Conservation (phyloP, 192 early-diverging fungal species). For the Coemansia sp. region DNA sequence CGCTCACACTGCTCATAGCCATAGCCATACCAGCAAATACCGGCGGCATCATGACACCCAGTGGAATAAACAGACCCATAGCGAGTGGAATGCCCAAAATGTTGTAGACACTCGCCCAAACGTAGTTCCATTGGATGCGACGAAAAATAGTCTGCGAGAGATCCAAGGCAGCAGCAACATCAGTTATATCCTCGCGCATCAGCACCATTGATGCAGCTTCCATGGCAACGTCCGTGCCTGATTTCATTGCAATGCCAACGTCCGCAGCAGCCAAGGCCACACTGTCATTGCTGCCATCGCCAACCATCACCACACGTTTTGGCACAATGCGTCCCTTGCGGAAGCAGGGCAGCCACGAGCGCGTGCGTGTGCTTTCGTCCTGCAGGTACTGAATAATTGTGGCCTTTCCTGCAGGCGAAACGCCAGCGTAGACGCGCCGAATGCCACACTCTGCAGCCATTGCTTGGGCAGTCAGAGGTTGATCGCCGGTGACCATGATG, state of each 20-base stretch:
- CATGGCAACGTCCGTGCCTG: slow-evolving; percentile 94
- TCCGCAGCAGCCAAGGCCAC: slow-evolving; percentile 83
- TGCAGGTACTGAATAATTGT: slow-evolving; percentile 74
- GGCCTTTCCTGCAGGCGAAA: slow-evolving; percentile 88
- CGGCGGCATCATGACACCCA: slow-evolving; percentile 80
- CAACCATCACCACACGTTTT: slow-evolving; percentile 80
- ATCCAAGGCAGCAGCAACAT: slow-evolving; percentile 85
- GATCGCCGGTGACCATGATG: slow-evolving; percentile 94
- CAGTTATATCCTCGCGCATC: slow-evolving; percentile 82
- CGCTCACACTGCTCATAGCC: slow-evolving; percentile 88
- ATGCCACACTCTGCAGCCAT: slow-evolving; percentile 86
- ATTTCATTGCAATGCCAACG: slow-evolving; percentile 84
- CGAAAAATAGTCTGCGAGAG: slow-evolving; percentile 80
- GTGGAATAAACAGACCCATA: slow-evolving; percentile 87
- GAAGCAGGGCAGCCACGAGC: slow-evolving; percentile 1
- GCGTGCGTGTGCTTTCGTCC: slow-evolving; percentile 24
- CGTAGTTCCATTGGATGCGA: slow-evolving; percentile 81
- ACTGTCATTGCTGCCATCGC: slow-evolving; percentile 96
- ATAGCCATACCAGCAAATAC: slow-evolving; percentile 94
- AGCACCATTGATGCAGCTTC: slow-evolving; percentile 91
- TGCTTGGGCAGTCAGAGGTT: slow-evolving; percentile 74
- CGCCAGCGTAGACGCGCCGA: slow-evolving; percentile 80
- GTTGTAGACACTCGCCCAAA: slow-evolving; percentile 91
- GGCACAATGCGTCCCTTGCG: neutral
- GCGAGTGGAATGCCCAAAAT: slow-evolving; percentile 86